Evolutionary conservation across 257 asterid species (phyloP).

Genomic region (Solanum pimpinellifolium): DNA sequence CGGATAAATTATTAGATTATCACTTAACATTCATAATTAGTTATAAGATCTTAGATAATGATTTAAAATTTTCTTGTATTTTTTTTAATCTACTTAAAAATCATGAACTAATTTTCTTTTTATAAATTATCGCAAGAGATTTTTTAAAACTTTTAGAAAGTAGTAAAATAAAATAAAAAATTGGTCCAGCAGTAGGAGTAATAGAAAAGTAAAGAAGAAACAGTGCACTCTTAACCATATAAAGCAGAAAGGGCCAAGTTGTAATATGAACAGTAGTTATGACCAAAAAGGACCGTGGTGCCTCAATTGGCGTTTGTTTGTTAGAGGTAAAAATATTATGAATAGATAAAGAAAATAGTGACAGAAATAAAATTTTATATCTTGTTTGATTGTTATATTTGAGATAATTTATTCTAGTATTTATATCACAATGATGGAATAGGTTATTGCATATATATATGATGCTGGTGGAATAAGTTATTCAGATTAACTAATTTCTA

Average conservation of each 20-base stretch:
- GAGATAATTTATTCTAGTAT: too few species aligned
- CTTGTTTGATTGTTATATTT: too few species aligned
- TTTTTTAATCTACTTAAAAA: background rate
- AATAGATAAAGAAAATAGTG: too few species aligned
- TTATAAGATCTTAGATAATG: background rate
- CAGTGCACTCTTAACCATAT: background rate
- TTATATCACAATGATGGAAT: too few species aligned
- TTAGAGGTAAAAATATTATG: too few species aligned
- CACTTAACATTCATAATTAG: background rate
- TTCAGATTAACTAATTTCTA: fast-evolving
- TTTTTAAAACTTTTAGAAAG: too few species aligned
- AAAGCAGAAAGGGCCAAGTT: background rate
- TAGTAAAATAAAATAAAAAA: too few species aligned
- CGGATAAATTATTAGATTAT: background rate
- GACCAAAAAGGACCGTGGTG: background rate
- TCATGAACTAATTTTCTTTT: background rate
- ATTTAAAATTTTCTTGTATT: background rate
- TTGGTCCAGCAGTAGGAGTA: background rate
- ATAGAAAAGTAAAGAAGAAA: background rate
- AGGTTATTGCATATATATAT: too few species aligned
- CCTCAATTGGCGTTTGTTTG: too few species aligned
- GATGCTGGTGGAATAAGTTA: fast-evolving
- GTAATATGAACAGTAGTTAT: background rate
- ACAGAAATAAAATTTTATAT: too few species aligned
- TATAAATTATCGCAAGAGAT: background rate